A percentile compares a stretch with the other conserved stretches of the same genome.
Conservation (phyloP, 495 filamentous ascomycete genomes). For the Aeminium ludgeri region DNA sequence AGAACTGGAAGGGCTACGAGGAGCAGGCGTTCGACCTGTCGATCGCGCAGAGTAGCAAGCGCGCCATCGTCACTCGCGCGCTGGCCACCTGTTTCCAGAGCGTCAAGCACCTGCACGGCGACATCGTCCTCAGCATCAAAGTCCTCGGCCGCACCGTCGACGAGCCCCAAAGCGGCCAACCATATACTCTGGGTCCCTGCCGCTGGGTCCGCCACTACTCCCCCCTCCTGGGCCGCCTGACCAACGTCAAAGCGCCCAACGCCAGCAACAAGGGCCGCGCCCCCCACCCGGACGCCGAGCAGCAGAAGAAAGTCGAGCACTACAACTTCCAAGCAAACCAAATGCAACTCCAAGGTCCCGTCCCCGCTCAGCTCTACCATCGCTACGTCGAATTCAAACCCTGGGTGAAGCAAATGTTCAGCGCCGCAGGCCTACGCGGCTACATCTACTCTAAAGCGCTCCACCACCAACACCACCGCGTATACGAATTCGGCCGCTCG, state of each 20-base stretch:
- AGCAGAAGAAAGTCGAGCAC: slow-evolving; percentile 11
- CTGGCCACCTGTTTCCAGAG: slow-evolving; percentile 39
- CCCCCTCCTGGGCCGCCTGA: slow-evolving; percentile 70
- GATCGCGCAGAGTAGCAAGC: slow-evolving; percentile 70
- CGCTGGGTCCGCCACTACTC: slow-evolving; percentile 73
- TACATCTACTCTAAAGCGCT: slow-evolving; percentile 65
- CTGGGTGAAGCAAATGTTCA: slow-evolving; percentile 81
- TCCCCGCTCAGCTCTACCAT: slow-evolving; percentile 64
- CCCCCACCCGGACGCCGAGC: background rate
- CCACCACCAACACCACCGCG: slow-evolving; percentile 71
- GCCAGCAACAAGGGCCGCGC: slow-evolving; percentile 13
- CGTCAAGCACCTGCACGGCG: slow-evolving; percentile 38
- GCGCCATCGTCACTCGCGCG: slow-evolving; percentile 58
- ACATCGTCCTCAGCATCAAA: slow-evolving; percentile 52
- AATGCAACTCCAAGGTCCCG: slow-evolving; percentile 70
- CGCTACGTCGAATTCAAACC: slow-evolving; percentile 85
- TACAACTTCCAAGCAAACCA: slow-evolving; percentile 82
- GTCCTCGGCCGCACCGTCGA: slow-evolving; percentile 56
- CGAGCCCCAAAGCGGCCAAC: slow-evolving; percentile 51
- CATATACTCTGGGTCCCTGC: slow-evolving; percentile 62
- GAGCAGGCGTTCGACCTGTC: slow-evolving; percentile 53
- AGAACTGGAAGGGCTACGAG: slow-evolving; percentile 50
- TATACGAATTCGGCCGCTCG: slow-evolving; percentile 68
- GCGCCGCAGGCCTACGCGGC: slow-evolving; percentile 53
- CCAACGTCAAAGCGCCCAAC: slow-evolving; percentile 52